phyloP scores from a whole-genome alignment of 2,329 filamentous ascomycete genomes.

The Paraphaeosphaeria minitans region DNA sequence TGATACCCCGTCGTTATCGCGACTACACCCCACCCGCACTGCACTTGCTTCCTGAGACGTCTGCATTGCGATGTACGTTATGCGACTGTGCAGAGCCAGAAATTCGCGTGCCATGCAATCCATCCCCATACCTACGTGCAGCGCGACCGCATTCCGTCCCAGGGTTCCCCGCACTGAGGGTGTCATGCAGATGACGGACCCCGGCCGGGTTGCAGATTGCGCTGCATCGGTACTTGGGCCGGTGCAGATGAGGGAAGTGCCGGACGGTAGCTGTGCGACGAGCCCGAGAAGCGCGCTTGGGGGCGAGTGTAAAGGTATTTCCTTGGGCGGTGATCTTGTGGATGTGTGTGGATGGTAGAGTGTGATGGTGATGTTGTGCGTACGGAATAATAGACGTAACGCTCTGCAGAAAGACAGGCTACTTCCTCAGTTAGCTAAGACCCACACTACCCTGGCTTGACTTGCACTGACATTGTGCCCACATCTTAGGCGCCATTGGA shows the following conservation, averaged over 20 bases:
- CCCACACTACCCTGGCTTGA: no score
- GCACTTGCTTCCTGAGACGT: neutral
- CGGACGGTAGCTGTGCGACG: slow-evolving; percentile 2
- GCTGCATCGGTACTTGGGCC: slow-evolving; percentile 6
- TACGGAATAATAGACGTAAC: no score
- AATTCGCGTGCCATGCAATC: neutral
- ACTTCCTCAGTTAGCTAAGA: no score
- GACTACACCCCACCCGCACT: neutral
- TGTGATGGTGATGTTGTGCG: neutral
- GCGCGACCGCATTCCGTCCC: neutral
- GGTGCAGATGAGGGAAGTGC: neutral
- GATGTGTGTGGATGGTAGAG: no score
- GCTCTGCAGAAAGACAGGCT: no score
- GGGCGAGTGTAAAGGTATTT: neutral
- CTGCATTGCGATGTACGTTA: neutral
- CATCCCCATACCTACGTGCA: neutral
- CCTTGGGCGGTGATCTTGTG: neutral
- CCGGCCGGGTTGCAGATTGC: slow-evolving; percentile 1
- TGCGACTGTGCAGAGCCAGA: neutral
- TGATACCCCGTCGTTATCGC: slow-evolving; percentile 7
- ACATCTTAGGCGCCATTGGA: no score
- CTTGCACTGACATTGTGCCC: no score
- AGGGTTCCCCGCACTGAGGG: slow-evolving; percentile 3
- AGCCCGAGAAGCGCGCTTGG: slow-evolving; percentile 3
- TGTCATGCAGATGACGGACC: slow-evolving; percentile 7